Evolutionary conservation across 75 land plant species (phyloP).

Genomic region (Isoetes taiwanensis): DNA sequence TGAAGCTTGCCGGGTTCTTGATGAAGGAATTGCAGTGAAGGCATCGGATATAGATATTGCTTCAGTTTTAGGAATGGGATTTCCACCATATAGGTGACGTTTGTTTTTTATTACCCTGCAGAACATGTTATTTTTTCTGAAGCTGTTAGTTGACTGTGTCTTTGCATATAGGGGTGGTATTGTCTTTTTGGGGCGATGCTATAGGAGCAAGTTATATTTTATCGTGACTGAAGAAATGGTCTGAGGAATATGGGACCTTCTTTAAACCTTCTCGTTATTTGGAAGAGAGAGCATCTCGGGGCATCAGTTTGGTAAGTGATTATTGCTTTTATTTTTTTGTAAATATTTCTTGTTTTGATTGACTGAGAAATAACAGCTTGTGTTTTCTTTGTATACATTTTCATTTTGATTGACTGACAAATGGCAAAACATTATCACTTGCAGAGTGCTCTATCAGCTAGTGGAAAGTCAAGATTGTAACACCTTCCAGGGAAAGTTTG

Average conservation of each 20-base stretch:
- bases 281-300: conserved; percentile 71
- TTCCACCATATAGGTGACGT: conserved; percentile 76
- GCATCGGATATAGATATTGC: conserved; percentile 76
- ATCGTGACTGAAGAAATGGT: conserved; percentile 55
- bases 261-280: conserved; percentile 67
- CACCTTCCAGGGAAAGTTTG: too few relatives aligned
- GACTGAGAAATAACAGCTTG: too few relatives aligned
- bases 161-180: conserved; percentile 97
- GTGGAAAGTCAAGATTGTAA: too few relatives aligned
- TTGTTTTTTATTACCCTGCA: background rate
- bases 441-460: too few relatives aligned
- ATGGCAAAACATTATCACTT: too few relatives aligned
- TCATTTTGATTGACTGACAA: too few relatives aligned
- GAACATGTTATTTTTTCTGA: too few relatives aligned
- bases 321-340: background rate
- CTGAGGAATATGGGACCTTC: conserved; percentile 53
- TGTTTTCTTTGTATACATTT: too few relatives aligned
- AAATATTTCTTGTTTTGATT: background rate
- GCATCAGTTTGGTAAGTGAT: conserved; percentile 57
- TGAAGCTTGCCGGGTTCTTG: conserved; percentile 30
- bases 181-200: conserved; percentile 76
- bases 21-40: conserved; percentile 70
- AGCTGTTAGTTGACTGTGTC: too few relatives aligned
- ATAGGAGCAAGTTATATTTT: conserved; percentile 54
- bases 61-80: conserved; percentile 79